A percentile compares a stretch with the other conserved stretches of the same genome.
These are phyloP conservation scores for Malbranchea cinnamomea DNA, from an alignment of 2,329 filamentous ascomycete species.

Conservation along the genomic window DNA sequence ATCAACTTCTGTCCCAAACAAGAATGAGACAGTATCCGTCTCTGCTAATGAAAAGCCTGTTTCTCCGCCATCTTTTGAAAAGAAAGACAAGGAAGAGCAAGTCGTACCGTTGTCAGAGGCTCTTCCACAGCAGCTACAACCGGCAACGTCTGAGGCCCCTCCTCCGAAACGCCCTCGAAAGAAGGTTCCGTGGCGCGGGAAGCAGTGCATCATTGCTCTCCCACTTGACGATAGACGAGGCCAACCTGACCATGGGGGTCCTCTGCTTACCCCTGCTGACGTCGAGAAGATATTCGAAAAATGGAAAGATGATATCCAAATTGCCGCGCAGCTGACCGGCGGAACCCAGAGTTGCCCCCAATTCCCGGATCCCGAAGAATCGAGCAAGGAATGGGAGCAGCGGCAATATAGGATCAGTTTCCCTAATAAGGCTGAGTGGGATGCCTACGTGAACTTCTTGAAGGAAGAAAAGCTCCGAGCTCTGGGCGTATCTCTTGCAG, in stretches of 20 bases:
- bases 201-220: conserved; percentile 56
- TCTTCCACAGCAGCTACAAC: conserved; percentile 9
- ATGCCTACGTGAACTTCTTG: conserved; percentile 65
- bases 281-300: conserved; percentile 23
- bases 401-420: conserved; percentile 25
- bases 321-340: conserved; percentile 12
- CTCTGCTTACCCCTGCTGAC: conserved; percentile 25
- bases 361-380: conserved; percentile 28
- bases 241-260: conserved; percentile 24
- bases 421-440: conserved; percentile 44
- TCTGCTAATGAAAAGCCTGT: conserved; percentile 8
- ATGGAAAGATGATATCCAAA: conserved; percentile 23
- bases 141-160: conserved; percentile 12
- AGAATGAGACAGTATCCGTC: conserved; percentile 3
- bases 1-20: conserved; percentile 6
- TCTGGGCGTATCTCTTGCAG: conserved; percentile 68
- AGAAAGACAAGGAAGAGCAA: conserved; percentile 1
- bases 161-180: conserved; percentile 42
- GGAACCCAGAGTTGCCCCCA: conserved; percentile 29
- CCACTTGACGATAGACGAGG: conserved; percentile 55
- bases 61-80: conserved; percentile 15
- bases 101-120: conserved; percentile 6
- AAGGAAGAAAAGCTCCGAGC: conserved; percentile 86
- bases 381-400: conserved; percentile 20
- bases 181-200: conserved; percentile 60